These are phyloP conservation scores for Whalleya microplaca DNA, from an alignment of 2,329 filamentous ascomycete species.

Conservation along the genomic window DNA sequence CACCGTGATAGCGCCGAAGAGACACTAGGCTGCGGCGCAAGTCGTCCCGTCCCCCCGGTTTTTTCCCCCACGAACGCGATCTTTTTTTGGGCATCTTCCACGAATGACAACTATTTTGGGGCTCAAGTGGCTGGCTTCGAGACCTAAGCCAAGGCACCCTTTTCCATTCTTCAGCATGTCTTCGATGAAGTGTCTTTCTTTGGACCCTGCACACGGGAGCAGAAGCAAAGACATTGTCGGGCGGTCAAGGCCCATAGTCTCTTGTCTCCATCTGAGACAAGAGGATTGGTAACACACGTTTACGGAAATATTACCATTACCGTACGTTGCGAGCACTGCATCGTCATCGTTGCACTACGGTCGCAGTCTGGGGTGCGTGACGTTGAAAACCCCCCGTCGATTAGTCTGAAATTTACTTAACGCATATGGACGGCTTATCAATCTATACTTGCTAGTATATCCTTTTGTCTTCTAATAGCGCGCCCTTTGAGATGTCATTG, in stretches of 20 bases:
- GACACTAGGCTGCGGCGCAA: conserved; percentile 1
- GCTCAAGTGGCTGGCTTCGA: neutral
- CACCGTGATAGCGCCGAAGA: conserved; percentile 17
- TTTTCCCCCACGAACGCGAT: conserved; percentile 1
- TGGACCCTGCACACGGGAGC: neutral
- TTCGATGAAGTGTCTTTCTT: neutral
- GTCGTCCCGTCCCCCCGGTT: neutral
- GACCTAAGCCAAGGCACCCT: neutral
- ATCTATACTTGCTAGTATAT: too few species aligned
- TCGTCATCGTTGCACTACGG: neutral
- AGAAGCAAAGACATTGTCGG: neutral
- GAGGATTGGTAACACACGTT: neutral
- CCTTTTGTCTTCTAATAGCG: too few species aligned
- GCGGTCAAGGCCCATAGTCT: neutral
- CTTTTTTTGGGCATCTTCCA: conserved; percentile 4
- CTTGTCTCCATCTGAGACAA: neutral
- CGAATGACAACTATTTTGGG: conserved; percentile 3
- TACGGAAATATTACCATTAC: neutral
- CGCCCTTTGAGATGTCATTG: too few species aligned
- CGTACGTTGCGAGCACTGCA: neutral
- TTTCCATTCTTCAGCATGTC: neutral
- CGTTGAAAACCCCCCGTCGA: conserved; percentile 6
- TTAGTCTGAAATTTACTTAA: too few species aligned
- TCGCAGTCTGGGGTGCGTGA: conserved; percentile 20
- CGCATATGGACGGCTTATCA: too few species aligned